A percentile compares a stretch with the other conserved stretches of the same genome.
phyloP scores from a whole-genome alignment of 2,329 filamentous ascomycete genomes.

The Chalara sp. region DNA sequence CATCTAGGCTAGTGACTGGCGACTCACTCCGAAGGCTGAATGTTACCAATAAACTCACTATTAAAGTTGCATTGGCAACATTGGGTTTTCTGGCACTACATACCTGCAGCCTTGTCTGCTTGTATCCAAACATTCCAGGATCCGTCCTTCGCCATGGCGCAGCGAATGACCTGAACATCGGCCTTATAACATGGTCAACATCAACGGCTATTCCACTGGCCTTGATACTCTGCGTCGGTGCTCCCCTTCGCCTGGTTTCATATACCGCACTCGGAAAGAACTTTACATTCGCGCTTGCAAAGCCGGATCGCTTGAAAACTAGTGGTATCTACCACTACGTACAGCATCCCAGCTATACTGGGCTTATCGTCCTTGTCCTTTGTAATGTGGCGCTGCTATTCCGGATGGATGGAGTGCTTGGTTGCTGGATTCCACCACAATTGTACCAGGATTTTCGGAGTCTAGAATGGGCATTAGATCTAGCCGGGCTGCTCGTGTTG shows the following conservation, averaged over 20 bases:
- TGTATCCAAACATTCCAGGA: no score
- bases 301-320: constrained; percentile 65
- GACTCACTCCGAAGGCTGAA: no score
- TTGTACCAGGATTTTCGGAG: constrained; percentile 13
- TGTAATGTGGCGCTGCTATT: constrained; percentile 27
- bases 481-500: constrained; percentile 4
- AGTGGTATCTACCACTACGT: constrained; percentile 68
- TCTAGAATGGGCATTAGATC: constrained; percentile 1
- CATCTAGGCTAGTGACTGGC: no score
- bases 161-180: no score
- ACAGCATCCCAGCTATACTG: constrained; percentile 75
- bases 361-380: constrained; percentile 30
- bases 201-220: constrained; percentile 14
- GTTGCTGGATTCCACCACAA: constrained; percentile 29
- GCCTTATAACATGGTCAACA: constrained; percentile 21
- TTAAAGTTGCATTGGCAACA: no score
- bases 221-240: constrained; percentile 15
- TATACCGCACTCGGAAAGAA: constrained; percentile 40
- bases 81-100: no score
- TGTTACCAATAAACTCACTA: no score
- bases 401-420: constrained; percentile 31
- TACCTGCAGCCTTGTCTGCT: no score
- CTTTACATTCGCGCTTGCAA: constrained; percentile 45
- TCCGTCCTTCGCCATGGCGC: no score
- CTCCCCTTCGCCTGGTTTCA: constrained; percentile 29